Base-by-base conservation (phyloP, 805 yeast genomes). In the Saturnispora serradocipensis region DNA sequence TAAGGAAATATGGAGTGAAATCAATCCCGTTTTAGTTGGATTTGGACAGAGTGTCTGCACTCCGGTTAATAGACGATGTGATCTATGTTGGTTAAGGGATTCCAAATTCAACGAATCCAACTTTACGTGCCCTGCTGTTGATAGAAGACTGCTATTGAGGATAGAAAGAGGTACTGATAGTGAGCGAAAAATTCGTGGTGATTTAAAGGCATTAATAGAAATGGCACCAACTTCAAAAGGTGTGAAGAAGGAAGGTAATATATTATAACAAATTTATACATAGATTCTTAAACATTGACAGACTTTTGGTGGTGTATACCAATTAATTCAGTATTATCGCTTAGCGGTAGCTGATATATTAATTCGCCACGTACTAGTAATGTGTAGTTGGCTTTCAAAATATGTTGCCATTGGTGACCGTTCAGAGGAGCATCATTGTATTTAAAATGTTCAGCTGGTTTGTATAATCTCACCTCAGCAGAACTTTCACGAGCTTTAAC, bases 11-110 rank as follows among this genome's bases (percentile, higher is more conserved):
- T 90, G 98, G 98, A 71, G 74, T 10, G 95, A 87, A 52, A 81
- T 91, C 40, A 90, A 90, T 63, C 95, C 95, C 1, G 65, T 85
- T 9, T 66, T 91, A 6, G 98, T 90, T 8, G 97, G 98, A 4
- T 90, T 89, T 71, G 98, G 98, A 11, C 98, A 90, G 65, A 82
- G 84, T 0, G 76, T 90, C 3, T 90, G 97, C 63, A 75, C 81
- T 9, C 86, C 96, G 0, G 73, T 83, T 50, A 81, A 82, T 4
- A 64, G 75, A 11, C 73, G 84, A 54, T 88, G 97, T 66, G 90
- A 84, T 60, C 57, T 83, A 6, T 88, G 97, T 59, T 61, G 76
- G 3, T 67, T 83, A 59, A 79, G 77, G 15, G 67, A 62, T 50
- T 70, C 70, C 24, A 44, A 45, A 20, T 34, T 18, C 15, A 49